Evolutionary conservation across 179 eudicot genomes (phyloP).

Genomic region (Nepenthes alata): DNA sequence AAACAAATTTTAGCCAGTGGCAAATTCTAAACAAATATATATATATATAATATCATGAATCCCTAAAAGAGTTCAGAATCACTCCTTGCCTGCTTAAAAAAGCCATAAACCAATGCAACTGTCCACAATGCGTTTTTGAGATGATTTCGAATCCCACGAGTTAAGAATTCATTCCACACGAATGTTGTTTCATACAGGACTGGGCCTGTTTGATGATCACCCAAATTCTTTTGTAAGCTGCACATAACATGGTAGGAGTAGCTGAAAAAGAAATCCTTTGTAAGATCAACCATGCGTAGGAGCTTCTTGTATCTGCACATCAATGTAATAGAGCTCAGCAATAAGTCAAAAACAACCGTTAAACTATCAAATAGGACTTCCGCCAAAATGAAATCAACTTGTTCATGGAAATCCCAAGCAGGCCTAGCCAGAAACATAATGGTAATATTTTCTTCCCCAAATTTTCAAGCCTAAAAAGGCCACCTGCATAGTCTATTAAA

Average conservation of each 20-base stretch:
- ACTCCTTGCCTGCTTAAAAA: slow-evolving; percentile 65
- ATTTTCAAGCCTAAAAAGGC: too few species aligned
- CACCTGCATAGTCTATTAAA: too few species aligned
- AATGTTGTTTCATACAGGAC: slow-evolving; percentile 40
- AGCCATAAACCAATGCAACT: slow-evolving; percentile 82
- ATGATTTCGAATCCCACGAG: slow-evolving; percentile 44
- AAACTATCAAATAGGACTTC: neutral
- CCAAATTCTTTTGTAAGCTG: slow-evolving; percentile 55
- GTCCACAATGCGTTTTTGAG: slow-evolving; percentile 76
- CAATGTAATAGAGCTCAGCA: slow-evolving; percentile 7
- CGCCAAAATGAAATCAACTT: neutral
- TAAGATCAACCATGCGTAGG: slow-evolving; percentile 58
- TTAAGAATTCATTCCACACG: slow-evolving; percentile 81
- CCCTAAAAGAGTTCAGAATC: neutral
- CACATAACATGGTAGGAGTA: slow-evolving; percentile 73
- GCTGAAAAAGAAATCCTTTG: slow-evolving; percentile 84
- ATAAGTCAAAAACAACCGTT: neutral
- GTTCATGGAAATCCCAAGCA: neutral
- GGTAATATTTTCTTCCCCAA: too few species aligned
- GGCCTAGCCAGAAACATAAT: too few species aligned
- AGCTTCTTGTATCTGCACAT: slow-evolving; percentile 69
- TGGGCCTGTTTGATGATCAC: slow-evolving; percentile 9
- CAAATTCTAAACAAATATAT: neutral
- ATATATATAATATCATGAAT: neutral
- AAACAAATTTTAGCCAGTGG: neutral